These are phyloP conservation scores for Aspergillus saccharolyticus DNA, from an alignment of 495 filamentous ascomycete species.

Conservation along the genomic window DNA sequence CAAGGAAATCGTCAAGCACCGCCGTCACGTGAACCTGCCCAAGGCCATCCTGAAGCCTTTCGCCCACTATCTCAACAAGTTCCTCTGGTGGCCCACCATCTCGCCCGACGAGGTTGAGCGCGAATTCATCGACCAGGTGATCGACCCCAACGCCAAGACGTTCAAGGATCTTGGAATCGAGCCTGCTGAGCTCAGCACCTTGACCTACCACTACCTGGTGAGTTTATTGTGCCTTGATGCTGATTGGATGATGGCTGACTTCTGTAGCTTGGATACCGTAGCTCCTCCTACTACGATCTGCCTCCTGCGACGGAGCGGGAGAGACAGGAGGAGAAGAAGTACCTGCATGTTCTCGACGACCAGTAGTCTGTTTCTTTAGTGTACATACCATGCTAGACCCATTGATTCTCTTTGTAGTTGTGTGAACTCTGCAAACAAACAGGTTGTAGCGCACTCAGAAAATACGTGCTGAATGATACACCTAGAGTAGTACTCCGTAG, in stretches of 20 bases:
- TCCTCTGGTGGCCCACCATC: conserved; percentile 80
- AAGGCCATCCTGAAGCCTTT: conserved; percentile 68
- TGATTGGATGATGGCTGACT: conserved; percentile 24
- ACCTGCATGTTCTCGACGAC: conserved; percentile 87
- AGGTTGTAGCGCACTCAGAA: too few relatives aligned
- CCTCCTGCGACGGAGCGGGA: conserved; percentile 93
- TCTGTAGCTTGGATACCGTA: conserved; percentile 74
- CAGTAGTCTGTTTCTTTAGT: conserved; percentile 55
- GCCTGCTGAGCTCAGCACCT: conserved; percentile 72
- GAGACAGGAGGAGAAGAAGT: conserved; percentile 92
- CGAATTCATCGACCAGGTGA: conserved; percentile 90
- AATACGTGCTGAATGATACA: background rate
- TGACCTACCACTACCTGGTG: conserved; percentile 91
- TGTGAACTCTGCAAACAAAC: too few relatives aligned
- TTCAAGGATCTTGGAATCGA: conserved; percentile 90
- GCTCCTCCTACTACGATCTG: conserved; percentile 78
- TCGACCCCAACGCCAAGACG: conserved; percentile 88
- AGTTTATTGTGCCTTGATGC: conserved; percentile 28
- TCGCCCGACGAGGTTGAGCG: conserved; percentile 86
- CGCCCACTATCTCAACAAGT: conserved; percentile 66
- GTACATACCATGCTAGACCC: conserved; percentile 41
- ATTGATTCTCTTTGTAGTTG: conserved; percentile 1
- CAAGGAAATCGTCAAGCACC: conserved; percentile 83
- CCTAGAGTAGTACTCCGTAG: background rate
- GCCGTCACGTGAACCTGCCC: conserved; percentile 88